phyloP scores from a whole-genome alignment of 1,284 basidiomycete genomes.

The Neonothopanus nambi region DNA sequence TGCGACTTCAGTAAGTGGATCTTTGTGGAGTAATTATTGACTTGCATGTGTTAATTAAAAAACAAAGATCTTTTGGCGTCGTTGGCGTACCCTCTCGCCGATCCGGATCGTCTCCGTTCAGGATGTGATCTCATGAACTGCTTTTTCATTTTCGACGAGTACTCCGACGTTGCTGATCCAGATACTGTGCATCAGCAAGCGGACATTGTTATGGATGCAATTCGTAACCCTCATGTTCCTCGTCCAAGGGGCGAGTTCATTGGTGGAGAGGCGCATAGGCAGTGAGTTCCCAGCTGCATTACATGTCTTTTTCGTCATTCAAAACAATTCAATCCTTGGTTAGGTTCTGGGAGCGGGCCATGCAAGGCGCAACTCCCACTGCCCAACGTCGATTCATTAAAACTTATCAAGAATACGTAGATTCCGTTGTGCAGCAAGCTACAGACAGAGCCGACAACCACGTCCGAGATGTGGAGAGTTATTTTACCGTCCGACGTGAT shows the following conservation, averaged over 20 bases:
- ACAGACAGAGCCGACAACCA: slow-evolving; percentile 30
- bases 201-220: slow-evolving; percentile 37
- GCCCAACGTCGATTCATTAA: slow-evolving; percentile 33
- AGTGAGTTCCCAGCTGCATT: slow-evolving; percentile 21
- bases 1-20: slow-evolving; percentile 27
- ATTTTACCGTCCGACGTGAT: slow-evolving; percentile 33
- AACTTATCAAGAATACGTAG: slow-evolving; percentile 32
- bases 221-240: slow-evolving; percentile 32
- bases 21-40: too few species aligned
- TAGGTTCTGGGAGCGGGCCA: slow-evolving; percentile 22
- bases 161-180: slow-evolving; percentile 36
- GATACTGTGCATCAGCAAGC: slow-evolving; percentile 30
- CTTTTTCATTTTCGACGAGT: slow-evolving; percentile 43
- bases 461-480: slow-evolving; percentile 35
- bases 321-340: background rate
- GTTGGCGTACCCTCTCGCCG: slow-evolving; percentile 17
- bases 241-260: slow-evolving; percentile 30
- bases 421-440: slow-evolving; percentile 36
- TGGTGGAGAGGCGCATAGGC: slow-evolving; percentile 31
- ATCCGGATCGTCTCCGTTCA: slow-evolving; percentile 1
- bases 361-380: slow-evolving; percentile 15
- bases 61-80: slow-evolving; percentile 18
- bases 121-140: slow-evolving; percentile 46
- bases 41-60: too few species aligned
- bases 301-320: background rate